Conservation (phyloP, 2,329 filamentous ascomycete genomes). For the Cordyceps sp. region DNA sequence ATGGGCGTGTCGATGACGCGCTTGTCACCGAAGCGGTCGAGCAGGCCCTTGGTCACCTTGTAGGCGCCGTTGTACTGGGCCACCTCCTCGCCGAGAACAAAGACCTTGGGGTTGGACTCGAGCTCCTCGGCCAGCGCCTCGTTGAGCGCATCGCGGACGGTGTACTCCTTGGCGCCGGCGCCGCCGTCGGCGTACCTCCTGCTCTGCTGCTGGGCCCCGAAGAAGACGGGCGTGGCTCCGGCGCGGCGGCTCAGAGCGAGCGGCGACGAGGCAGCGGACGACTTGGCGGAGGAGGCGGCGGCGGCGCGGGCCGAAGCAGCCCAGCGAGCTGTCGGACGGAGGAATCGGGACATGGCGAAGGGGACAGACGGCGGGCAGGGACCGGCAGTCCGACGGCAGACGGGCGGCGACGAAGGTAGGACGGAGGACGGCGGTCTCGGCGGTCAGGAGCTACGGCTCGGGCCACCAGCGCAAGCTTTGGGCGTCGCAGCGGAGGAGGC, state of each 20-base stretch:
- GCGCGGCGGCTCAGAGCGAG: conserved; percentile 16
- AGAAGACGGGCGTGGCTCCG: conserved; percentile 21
- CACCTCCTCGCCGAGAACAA: conserved; percentile 92
- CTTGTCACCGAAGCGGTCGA: conserved; percentile 95
- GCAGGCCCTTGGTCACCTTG: conserved; percentile 95
- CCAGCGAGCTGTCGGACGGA: conserved; percentile 32
- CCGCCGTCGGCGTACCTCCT: conserved; percentile 38
- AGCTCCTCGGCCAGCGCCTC: conserved; percentile 97
- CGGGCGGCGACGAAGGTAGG: not conserved
- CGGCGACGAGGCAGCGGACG: conserved; percentile 11
- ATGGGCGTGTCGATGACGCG: conserved; percentile 97
- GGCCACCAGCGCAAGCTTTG: too few species aligned
- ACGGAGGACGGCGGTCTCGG: too few species aligned
- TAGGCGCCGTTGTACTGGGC: conserved; percentile 99
- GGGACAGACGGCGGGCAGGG: not conserved
- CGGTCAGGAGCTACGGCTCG: too few species aligned
- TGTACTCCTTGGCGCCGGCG: conserved; percentile 71
- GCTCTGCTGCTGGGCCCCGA: conserved; percentile 25
- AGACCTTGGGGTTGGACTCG: conserved; percentile 86
- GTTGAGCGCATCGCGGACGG: conserved; percentile 92
- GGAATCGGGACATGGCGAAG: conserved; percentile 32
- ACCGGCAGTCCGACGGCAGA: not conserved
- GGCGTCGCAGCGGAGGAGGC: too few species aligned
- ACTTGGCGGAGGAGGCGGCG: conserved; percentile 16
- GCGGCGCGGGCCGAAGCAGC: conserved; percentile 24